Conservation (phyloP, 164 flowering plant species). For the Vitis rupestris region DNA sequence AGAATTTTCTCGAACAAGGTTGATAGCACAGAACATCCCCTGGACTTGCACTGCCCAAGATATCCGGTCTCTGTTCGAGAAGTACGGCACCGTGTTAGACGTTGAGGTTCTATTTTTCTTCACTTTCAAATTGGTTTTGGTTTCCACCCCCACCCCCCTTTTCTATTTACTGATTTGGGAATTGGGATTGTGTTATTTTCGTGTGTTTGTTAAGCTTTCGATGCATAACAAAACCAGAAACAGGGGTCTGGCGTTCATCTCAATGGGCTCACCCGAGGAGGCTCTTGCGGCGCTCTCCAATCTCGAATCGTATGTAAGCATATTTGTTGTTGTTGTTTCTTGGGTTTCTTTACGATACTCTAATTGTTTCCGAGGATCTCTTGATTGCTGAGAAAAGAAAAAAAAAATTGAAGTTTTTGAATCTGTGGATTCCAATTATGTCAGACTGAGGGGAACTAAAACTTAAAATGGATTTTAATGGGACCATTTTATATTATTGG, state of each 20-base stretch:
- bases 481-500: too few species aligned
- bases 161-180: conserved; percentile 14
- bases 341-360: background rate
- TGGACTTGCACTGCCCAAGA: conserved; percentile 70
- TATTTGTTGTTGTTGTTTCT: background rate
- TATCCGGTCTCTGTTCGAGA: conserved; percentile 59
- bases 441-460: too few species aligned
- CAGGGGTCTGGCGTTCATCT: conserved; percentile 79
- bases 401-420: too few species aligned
- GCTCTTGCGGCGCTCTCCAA: conserved; percentile 61
- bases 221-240: conserved; percentile 68
- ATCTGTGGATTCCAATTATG: too few species aligned
- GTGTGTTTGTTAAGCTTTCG: conserved; percentile 41
- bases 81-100: conserved; percentile 62
- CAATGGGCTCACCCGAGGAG: conserved; percentile 80
- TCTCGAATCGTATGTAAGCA: conserved; percentile 69
- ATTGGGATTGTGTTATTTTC: conserved; percentile 14
- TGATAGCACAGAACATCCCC: conserved; percentile 76
- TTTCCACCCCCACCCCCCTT: background rate
- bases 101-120: conserved; percentile 53
- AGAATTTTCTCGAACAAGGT: conserved; percentile 38
- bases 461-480: too few species aligned
- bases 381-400: too few species aligned
- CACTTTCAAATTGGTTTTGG: background rate
- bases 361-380: background rate